Percentiles rank a stretch among this genome's conserved stretches.
These are phyloP conservation scores for Trichoderma arundinaceum DNA, from an alignment of 2,329 filamentous ascomycete genomes.

Conservation along the genomic window DNA sequence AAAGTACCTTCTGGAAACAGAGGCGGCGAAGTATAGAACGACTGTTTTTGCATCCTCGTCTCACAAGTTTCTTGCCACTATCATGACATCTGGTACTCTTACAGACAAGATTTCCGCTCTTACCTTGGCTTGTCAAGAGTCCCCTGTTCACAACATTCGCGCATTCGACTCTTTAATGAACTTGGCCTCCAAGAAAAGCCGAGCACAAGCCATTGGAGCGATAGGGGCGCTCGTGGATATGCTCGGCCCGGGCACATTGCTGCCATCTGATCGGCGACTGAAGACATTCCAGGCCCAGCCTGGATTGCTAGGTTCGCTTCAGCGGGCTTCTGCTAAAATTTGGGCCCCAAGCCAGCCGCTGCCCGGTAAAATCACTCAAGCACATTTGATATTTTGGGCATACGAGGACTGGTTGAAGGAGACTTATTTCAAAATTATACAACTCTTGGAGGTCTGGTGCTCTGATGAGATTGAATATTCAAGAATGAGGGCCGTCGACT, in stretches of 20 bases:
- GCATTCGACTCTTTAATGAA: constrained; percentile 83
- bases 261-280: constrained; percentile 82
- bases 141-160: constrained; percentile 89
- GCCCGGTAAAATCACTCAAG: constrained; percentile 73
- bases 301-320: constrained; percentile 72
- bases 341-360: constrained; percentile 76
- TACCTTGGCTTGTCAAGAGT: constrained; percentile 93
- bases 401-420: constrained; percentile 97
- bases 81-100: constrained; percentile 94
- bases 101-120: constrained; percentile 96
- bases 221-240: constrained; percentile 92
- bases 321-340: constrained; percentile 58
- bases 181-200: constrained; percentile 89
- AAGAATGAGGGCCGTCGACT: constrained; percentile 83
- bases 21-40: constrained; percentile 75
- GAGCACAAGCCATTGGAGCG: constrained; percentile 91
- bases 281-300: constrained; percentile 81
- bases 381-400: constrained; percentile 84
- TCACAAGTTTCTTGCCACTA: constrained; percentile 94
- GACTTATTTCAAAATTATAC: constrained; percentile 90
- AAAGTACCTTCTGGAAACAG: constrained; percentile 73
- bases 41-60: constrained; percentile 82
- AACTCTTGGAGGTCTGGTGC: constrained; percentile 90
- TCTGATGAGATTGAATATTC: constrained; percentile 96
- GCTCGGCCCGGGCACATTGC: constrained; percentile 82